Evolutionary conservation across 768 basidiomycete genomes (phyloP).

Genomic region (Epithele typhae): DNA sequence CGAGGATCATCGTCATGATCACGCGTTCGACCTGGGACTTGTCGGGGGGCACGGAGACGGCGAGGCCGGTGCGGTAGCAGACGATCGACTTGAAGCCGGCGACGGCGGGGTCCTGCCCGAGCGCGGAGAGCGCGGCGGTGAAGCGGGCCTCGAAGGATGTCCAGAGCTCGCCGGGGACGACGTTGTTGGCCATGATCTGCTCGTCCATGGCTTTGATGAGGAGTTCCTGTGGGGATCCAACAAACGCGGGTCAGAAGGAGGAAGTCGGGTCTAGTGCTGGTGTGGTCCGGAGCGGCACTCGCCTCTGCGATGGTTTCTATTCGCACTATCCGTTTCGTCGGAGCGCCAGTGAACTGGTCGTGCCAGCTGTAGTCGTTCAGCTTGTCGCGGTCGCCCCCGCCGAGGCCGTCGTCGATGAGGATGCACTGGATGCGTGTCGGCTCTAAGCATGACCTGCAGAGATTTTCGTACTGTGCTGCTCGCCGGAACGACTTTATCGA

Average conservation of each 20-base stretch:
- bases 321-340: constrained; percentile 59
- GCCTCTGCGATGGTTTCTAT: constrained; percentile 75
- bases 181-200: constrained; percentile 4
- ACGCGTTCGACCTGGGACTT: constrained; percentile 18
- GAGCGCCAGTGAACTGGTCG: constrained; percentile 48
- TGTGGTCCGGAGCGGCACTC: constrained; percentile 4
- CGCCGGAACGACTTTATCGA: constrained; percentile 46
- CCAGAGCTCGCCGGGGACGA: constrained; percentile 9
- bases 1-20: constrained; percentile 29
- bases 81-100: constrained; percentile 73
- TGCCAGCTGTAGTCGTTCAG: constrained; percentile 59
- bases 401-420: constrained; percentile 71
- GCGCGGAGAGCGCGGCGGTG: constrained; percentile 28
- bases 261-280: too few relatives aligned
- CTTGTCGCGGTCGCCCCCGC: constrained; percentile 34
- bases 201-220: constrained; percentile 19
- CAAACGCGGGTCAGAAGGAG: not conserved
- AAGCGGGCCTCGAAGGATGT: constrained; percentile 31
- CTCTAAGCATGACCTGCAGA: constrained; percentile 54
- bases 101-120: constrained; percentile 44
- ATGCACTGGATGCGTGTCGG: constrained; percentile 60
- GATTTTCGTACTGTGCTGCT: constrained; percentile 43
- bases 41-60: constrained; percentile 32
- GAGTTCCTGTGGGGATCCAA: constrained; percentile 21
- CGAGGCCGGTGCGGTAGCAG: constrained; percentile 74